Base-by-base conservation (phyloP, 345 rosid species). In the Cochlearia excelsa region DNA sequence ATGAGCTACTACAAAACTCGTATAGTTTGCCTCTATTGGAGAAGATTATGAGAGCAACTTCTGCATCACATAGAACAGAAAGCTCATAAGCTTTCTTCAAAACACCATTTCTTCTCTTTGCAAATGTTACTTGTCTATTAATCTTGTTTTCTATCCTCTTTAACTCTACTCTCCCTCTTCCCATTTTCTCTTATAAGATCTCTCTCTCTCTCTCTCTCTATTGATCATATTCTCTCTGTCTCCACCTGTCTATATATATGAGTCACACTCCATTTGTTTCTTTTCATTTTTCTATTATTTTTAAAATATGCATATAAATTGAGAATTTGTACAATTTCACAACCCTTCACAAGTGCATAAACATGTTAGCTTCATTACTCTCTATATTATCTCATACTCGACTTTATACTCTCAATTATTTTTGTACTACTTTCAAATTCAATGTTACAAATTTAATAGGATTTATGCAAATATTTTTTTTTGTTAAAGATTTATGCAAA, bases 1-100 rank as follows among this genome's bases (percentile, higher is more conserved):
- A 88, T 69, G 98, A 84, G 72, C 96, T 84, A 66, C 98, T 92
- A 88, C 96, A 92, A 78, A 92, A 92, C 82, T 92, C 98, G 86
- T 88, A 84, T 81, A 88, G 83, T 74, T 92, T 92, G 55, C 98
- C 98, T 72, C 98, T 83, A 83, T 79, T 88, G 56, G 98, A 92
- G 96, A 92, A 92, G 90, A 92, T 79, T 92, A 92, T 92, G 87
- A 92, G 23, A 16, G 23, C 23, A 16, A 16, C 23, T 16, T 16
- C 23, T 16, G 23, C 23, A 16, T 16, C 23, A 16, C 23, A 16
- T 16, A 16, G 23, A 16, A 16, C 23, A 16, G 23, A 16, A 16
- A 16, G 23, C 23, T 92, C 98, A 66, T 86, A 92, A 48, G 98
- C 98, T 83, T 92, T 92, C 95, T 92, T 92, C 92, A 92, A 79